A percentile compares a stretch with the other conserved stretches of the same genome.
These are phyloP conservation scores for Coniosporium tulheliwenetii DNA, from an alignment of 2,329 filamentous ascomycete species.

Conservation along the genomic window DNA sequence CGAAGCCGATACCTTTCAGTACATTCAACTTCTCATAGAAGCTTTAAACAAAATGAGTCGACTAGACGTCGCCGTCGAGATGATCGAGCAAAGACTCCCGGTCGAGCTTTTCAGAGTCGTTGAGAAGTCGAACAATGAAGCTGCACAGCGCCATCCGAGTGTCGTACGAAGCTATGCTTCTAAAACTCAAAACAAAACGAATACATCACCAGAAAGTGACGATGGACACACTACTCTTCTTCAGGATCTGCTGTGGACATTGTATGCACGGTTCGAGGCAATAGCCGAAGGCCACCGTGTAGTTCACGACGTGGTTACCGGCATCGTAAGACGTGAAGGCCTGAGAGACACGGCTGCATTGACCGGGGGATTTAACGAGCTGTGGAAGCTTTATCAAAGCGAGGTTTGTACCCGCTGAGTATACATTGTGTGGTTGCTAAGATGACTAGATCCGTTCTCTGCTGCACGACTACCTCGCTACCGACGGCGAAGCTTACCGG, in stretches of 20 bases:
- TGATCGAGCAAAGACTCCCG: slow-evolving; percentile 80
- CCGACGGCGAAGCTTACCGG: slow-evolving; percentile 60
- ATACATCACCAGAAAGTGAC: slow-evolving; percentile 11
- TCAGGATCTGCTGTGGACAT: slow-evolving; percentile 76
- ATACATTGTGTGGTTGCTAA: too few relatives aligned
- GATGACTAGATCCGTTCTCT: slow-evolving; percentile 56
- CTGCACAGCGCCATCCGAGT: slow-evolving; percentile 84
- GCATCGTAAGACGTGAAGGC: slow-evolving; percentile 72
- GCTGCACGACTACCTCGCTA: slow-evolving; percentile 90
- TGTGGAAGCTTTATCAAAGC: slow-evolving; percentile 97
- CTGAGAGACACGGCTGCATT: slow-evolving; percentile 46
- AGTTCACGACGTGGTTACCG: slow-evolving; percentile 80
- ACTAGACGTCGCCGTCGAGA: slow-evolving; percentile 73
- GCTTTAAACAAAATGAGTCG: slow-evolving; percentile 78
- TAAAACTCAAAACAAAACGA: slow-evolving; percentile 6
- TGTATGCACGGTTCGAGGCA: slow-evolving; percentile 94
- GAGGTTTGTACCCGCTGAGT: slow-evolving; percentile 33
- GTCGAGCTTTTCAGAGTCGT: slow-evolving; percentile 90
- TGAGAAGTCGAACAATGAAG: slow-evolving; percentile 86
- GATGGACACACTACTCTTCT: slow-evolving; percentile 65
- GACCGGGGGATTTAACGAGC: slow-evolving; percentile 79
- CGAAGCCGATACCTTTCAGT: slow-evolving; percentile 89
- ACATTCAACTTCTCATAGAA: slow-evolving; percentile 76
- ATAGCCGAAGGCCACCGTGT: slow-evolving; percentile 92
- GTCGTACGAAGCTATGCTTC: slow-evolving; percentile 39